phyloP scores from a whole-genome alignment of 1,139 yeast species.

The Diutina ranongensis region DNA sequence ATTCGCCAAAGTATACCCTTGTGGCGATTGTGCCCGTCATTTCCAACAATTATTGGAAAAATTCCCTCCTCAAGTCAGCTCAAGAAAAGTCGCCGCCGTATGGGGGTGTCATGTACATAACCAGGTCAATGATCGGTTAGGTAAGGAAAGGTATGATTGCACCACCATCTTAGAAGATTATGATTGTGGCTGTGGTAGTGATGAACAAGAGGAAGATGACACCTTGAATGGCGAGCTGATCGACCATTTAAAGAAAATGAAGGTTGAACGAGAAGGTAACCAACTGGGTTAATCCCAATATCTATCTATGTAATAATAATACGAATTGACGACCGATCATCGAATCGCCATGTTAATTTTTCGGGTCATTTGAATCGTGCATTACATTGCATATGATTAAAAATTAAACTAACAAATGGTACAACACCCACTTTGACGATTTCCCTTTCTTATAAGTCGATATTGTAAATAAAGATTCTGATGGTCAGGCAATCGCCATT shows the following conservation, averaged over 20 bases:
- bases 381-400: background rate
- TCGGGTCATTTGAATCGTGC: background rate
- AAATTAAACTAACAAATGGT: background rate
- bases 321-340: too few species aligned
- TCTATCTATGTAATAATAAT: too few species aligned
- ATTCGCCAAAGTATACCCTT: conserved; percentile 77
- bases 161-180: conserved; percentile 75
- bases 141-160: conserved; percentile 73
- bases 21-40: conserved; percentile 94
- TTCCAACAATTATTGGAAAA: conserved; percentile 56
- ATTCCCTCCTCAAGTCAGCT: conserved; percentile 76
- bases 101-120: conserved; percentile 99
- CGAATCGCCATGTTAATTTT: background rate
- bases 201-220: conserved; percentile 35
- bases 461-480: background rate
- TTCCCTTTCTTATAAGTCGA: background rate
- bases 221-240: conserved; percentile 27
- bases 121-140: conserved; percentile 48
- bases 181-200: conserved; percentile 91
- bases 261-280: conserved; percentile 28
- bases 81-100: conserved; percentile 72
- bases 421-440: background rate
- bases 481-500: conserved; percentile 1
- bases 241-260: conserved; percentile 28
- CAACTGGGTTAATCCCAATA: background rate